Base-by-base conservation (phyloP, 2,329 filamentous ascomycete genomes). In the Aspergillus caelatus region DNA sequence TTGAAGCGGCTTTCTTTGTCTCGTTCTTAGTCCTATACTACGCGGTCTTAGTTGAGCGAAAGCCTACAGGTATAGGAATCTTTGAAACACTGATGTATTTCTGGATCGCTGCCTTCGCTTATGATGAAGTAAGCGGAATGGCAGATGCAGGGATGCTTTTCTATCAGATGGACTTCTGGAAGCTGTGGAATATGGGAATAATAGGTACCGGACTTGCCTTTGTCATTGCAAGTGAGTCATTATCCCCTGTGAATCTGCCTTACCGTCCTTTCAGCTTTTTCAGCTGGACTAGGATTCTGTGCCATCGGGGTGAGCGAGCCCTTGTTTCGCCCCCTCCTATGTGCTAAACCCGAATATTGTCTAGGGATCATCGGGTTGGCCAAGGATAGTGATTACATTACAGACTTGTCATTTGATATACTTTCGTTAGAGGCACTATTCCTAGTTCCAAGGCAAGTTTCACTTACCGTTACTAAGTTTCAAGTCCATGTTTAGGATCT, bases 341-440 rank as follows among this genome's bases (percentile, higher is more conserved):
- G 52, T 32, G 48, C 61, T 63, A 23, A 62, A 52, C 60, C 12
- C 19, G 8, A 58, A 32, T 34, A 26, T 16, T 39, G 32, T 26
- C 28, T 60, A 91, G 89, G 91, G 56, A 82, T 89, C 32, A 79
- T 92, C 57, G 92, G 92, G 0, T 75, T 94, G 30, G 82, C 83
- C 26, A 86, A 85, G 58, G 76, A 86, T 26, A 87, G 89, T 67
- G 77, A 81, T 11, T 78, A 83, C 19, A 85, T 92, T n/a, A 90
- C 90, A 54, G 90, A 95, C 64, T 83, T 90, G 3, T 89, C 93
- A 0, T 97, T 97, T 75, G 92, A 97, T 72, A 89, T 97, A n/a
- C 82, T 97, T 26, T 90, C 93, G 0, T 83, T 97, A 16, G 92
- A 97, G 77, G 94, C 93, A 0, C 84, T 97, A 11, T 94, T 97